Conservation (phyloP, 371 early-diverging fungal species). For the Actinomortierella wolfii region DNA sequence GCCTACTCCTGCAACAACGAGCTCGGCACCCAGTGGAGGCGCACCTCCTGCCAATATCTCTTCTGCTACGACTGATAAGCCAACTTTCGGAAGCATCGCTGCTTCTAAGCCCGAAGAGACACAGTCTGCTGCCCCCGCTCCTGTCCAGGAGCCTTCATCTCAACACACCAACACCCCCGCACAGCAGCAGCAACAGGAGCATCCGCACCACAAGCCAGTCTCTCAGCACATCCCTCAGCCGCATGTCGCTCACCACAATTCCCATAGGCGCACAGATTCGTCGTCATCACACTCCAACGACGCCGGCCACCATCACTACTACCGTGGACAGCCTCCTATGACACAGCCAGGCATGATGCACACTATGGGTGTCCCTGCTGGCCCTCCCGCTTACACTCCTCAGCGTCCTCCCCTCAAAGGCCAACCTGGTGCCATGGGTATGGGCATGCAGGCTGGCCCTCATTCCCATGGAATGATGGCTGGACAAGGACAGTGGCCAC, state of each 20-base stretch:
- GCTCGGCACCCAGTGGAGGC: conserved; percentile 6
- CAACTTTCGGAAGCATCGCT: conserved; percentile 52
- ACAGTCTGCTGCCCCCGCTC: conserved; percentile 9
- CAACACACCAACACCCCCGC: conserved; percentile 16
- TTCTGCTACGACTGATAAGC: conserved; percentile 29
- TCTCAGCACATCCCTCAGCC: conserved; percentile 22
- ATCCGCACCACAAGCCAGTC: conserved; percentile 17
- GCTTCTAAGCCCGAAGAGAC: conserved; percentile 38
- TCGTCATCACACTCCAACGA: conserved; percentile 35
- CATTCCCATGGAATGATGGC: conserved; percentile 3
- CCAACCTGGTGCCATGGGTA: conserved; percentile 22
- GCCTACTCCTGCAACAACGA: conserved; percentile 9
- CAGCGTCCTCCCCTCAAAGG: conserved; percentile 29
- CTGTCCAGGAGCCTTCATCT: conserved; percentile 15
- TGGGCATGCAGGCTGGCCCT: conserved; percentile 31
- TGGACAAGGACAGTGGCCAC: conserved; percentile 1
- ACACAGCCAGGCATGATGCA: conserved; percentile 29
- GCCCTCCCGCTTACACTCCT: conserved; percentile 6
- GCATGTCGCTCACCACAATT: conserved; percentile 17
- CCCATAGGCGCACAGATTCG: conserved; percentile 43
- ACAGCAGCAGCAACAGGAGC: too few relatives aligned
- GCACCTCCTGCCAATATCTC: conserved; percentile 19
- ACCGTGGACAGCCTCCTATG: conserved; percentile 34
- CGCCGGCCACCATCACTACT: conserved; percentile 10
- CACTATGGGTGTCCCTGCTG: conserved; percentile 17